Conservation (phyloP, 2,329 filamentous ascomycete species). For the Colletotrichum sp. region DNA sequence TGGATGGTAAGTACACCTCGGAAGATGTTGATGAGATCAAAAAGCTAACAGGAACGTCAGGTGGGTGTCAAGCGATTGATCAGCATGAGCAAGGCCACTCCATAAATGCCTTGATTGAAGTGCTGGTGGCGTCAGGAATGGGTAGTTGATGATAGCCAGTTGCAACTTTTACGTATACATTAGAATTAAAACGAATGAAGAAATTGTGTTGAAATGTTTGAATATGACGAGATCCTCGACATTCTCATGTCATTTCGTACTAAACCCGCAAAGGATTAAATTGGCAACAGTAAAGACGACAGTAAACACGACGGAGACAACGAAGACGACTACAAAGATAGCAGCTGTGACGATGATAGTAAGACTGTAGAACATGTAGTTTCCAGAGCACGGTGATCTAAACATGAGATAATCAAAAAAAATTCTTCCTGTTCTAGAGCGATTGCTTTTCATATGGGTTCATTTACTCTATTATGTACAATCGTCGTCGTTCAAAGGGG, state of each 20-base stretch:
- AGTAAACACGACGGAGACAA: background rate
- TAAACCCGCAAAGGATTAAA: background rate
- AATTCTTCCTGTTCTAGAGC: background rate
- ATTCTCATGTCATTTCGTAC: background rate
- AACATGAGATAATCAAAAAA: background rate
- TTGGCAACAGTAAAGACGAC: background rate
- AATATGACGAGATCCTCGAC: background rate
- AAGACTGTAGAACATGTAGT: background rate
- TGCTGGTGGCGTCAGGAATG: background rate
- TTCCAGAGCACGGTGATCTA: background rate
- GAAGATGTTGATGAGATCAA: background rate
- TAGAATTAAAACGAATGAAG: slow-evolving; percentile 14
- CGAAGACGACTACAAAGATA: background rate
- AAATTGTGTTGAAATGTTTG: background rate
- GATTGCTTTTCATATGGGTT: background rate
- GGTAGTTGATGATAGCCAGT: slow-evolving; percentile 16
- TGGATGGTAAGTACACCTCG: slow-evolving; percentile 76
- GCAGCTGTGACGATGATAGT: background rate
- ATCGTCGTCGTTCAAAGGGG: background rate
- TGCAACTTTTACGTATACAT: slow-evolving; percentile 18
- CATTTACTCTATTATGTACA: background rate
- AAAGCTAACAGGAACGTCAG: slow-evolving; percentile 52
- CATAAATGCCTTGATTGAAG: slow-evolving; percentile 42
- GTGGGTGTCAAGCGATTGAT: slow-evolving; percentile 79
- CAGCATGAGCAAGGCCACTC: slow-evolving; percentile 79